phyloP scores from a whole-genome alignment of 352 stramenopile genomes.

The Pilasporangium apinafurcum region DNA sequence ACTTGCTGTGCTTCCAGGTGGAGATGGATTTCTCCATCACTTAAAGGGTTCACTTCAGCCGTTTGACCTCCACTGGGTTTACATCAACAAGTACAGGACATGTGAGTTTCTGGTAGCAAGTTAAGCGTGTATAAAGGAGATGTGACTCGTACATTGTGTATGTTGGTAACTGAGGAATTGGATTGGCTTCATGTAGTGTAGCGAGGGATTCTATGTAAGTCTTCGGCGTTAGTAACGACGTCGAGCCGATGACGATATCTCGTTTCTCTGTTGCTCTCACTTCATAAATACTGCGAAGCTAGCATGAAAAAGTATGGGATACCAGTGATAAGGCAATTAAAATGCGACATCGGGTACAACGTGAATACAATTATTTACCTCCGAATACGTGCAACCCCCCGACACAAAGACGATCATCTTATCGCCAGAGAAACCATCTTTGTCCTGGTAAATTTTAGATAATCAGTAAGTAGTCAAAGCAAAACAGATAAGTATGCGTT shows the following conservation, averaged over 20 bases:
- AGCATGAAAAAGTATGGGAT: background rate
- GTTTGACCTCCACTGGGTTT: slow-evolving; percentile 17
- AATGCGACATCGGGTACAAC: no score
- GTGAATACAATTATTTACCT: slow-evolving; percentile 46
- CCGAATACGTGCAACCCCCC: slow-evolving; percentile 91
- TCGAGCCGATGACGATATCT: slow-evolving; percentile 65
- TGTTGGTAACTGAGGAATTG: slow-evolving; percentile 6
- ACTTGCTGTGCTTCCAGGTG: slow-evolving; percentile 44
- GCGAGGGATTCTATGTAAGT: slow-evolving; percentile 52
- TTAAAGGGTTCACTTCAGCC: slow-evolving; percentile 48
- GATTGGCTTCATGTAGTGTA: slow-evolving; percentile 52
- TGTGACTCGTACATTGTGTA: background rate
- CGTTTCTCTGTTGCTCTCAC: slow-evolving; percentile 58
- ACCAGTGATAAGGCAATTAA: background rate
- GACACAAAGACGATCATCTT: slow-evolving; percentile 95
- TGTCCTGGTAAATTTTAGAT: slow-evolving; percentile 43
- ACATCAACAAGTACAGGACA: background rate
- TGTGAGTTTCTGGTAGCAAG: no score
- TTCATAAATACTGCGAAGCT: slow-evolving; percentile 82
- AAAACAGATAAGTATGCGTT: no score
- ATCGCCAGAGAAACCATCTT: slow-evolving; percentile 58
- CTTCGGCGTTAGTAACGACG: slow-evolving; percentile 58
- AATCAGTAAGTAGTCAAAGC: no score
- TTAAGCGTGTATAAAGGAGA: no score
- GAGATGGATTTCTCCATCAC: slow-evolving; percentile 61